Conservation (phyloP, 768 basidiomycete genomes). For the Pleurotus ostreatus region DNA sequence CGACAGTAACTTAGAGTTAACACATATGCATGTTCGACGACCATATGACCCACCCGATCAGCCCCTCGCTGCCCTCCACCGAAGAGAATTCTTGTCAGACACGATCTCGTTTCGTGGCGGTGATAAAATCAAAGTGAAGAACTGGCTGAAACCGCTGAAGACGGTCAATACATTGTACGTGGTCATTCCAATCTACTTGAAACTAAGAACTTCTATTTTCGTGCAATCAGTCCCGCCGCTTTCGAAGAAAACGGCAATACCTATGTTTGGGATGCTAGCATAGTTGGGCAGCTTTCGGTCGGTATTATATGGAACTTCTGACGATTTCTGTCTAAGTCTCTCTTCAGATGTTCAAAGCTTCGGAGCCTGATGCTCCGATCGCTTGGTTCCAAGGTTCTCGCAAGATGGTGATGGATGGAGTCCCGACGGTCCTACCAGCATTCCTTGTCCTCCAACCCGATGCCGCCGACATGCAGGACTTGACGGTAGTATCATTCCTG, state of each 20-base stretch:
- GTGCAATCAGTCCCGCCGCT: constrained; percentile 16
- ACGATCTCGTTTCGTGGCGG: constrained; percentile 18
- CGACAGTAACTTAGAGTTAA: not conserved
- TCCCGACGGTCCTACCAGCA: constrained; percentile 11
- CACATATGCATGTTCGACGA: constrained; percentile 1
- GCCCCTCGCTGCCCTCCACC: constrained; percentile 15
- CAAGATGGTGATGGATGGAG: constrained; percentile 9
- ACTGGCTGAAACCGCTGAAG: constrained; percentile 18
- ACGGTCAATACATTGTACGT: constrained; percentile 17
- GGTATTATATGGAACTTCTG: not conserved
- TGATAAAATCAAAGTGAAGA: constrained; percentile 15
- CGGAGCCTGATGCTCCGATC: constrained; percentile 12
- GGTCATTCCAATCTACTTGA: not conserved
- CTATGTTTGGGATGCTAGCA: constrained; percentile 19
- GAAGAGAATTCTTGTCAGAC: constrained; percentile 18
- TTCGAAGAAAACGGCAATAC: constrained; percentile 16
- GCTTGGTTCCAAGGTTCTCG: constrained; percentile 22
- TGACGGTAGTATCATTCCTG: constrained; percentile 19
- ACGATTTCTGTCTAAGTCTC: not conserved
- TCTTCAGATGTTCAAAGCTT: not conserved
- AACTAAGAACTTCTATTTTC: not conserved
- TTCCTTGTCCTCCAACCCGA: constrained; percentile 19
- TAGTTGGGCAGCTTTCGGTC: constrained; percentile 18
- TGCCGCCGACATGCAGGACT: constrained; percentile 20
- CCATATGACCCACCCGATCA: not conserved